Evolutionary conservation across 2,329 filamentous ascomycete genomes (phyloP), one percentile per base, ranked within the genome.

Genomic region (Aspergillus caelatus): DNA sequence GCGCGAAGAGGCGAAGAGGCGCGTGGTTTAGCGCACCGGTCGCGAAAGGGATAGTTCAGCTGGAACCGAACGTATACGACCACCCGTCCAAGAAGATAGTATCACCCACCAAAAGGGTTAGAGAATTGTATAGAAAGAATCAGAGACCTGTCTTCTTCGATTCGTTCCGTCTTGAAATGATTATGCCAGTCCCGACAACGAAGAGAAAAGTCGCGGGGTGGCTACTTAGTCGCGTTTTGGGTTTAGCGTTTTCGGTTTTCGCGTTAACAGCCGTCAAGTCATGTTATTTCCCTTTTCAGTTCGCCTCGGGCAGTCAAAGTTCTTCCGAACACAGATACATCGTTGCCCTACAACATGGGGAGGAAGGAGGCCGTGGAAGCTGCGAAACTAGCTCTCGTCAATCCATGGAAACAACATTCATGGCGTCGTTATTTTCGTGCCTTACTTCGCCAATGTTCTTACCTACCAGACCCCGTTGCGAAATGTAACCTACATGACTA

Each of bases 381-480:
- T n/a, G 39, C 39, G 39, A 41, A 41, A n/a, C 50, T 19, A 32
- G 6, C 30, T 5, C 32, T 21, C n/a, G n/a, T 12, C 32, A 55
- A 39, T 39, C 52, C 52, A 16, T 55, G 52, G 52, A 21, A 39
- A 26, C 19, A 26, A 2, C n/a, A 36, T 16, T 21, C 71, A 71
- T 80, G 78, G 78, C 72, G 70, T 34, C 82, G 85, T 70, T 75
- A 87, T 53, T 79, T 86, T 66, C 85, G 87, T 56, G 79, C 82
- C 28, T 79, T 88, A 11, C 81, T 89, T 45, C 84, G 87, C 63
- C 84, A 89, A 77, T 82, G 81, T 65, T 82, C 83, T 61, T 89
- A 89, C 69, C 82, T 89, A 45, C 86, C 88, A 32, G 86, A 89
- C 70, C 79, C 83, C 1, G 75, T 80, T 62, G 84, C 86, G 45